These are phyloP conservation scores for Beauveria sp. DNA, from an alignment of 2,329 filamentous ascomycete species.

Conservation along the genomic window DNA sequence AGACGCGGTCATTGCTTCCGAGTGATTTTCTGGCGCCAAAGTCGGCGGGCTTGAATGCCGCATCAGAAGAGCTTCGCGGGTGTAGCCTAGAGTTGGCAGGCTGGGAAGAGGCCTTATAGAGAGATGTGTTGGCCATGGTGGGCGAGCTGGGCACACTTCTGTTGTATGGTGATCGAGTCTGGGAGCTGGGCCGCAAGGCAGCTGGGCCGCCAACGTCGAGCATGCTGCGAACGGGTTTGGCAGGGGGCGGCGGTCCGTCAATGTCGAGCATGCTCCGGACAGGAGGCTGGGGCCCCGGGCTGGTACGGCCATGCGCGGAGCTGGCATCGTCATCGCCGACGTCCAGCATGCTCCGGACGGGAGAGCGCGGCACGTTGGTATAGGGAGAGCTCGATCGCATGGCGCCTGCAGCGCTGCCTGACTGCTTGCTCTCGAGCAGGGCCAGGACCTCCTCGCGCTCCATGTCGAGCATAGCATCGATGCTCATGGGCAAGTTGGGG, in stretches of 20 bases:
- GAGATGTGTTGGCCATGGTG: constrained; percentile 15
- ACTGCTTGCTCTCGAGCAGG: constrained; percentile 49
- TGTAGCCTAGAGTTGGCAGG: constrained; percentile 22
- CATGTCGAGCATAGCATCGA: constrained; percentile 70
- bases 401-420: constrained; percentile 27
- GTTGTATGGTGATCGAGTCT: constrained; percentile 16
- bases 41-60: constrained; percentile 36
- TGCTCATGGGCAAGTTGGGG: constrained; percentile 52
- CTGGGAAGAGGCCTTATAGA: constrained; percentile 14
- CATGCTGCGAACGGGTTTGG: constrained; percentile 41
- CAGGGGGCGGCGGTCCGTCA: constrained; percentile 32
- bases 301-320: constrained; percentile 16
- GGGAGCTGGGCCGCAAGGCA: constrained; percentile 16
- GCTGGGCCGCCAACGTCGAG: constrained; percentile 38
- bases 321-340: constrained; percentile 38
- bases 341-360: constrained; percentile 60
- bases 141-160: constrained; percentile 29
- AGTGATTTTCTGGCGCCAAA: constrained; percentile 30
- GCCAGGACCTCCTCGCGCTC: constrained; percentile 68
- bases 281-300: constrained; percentile 40
- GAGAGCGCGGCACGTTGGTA: constrained; percentile 51
- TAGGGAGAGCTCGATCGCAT: constrained; percentile 44
- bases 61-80: constrained; percentile 50
- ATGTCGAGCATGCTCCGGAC: constrained; percentile 61
- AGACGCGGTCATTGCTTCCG: constrained; percentile 33